Evolutionary conservation across 2,329 filamentous ascomycete genomes (phyloP), one percentile per base, ranked within the genome.

Genomic region (Diaporthe humulicola): DNA sequence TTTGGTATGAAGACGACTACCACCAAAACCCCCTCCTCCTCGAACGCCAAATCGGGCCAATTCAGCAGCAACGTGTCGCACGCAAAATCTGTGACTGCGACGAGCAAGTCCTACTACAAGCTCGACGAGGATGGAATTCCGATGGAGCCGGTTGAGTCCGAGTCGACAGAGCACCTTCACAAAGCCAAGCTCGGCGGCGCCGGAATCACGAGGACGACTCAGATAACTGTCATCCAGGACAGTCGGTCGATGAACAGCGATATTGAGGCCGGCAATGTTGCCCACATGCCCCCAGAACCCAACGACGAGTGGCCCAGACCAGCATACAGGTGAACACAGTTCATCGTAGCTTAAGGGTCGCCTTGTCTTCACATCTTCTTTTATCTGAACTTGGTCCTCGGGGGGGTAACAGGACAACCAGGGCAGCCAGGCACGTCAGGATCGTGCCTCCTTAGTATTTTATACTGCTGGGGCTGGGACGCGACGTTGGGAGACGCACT

Each of bases 1-100:
- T 75, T 79, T 1, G 79, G 79, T 45, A 75, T 78, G 70, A 77
- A 42, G 33, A 70, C 42, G 28, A 45, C 42, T 22, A 67, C 61
- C 42, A 66, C 45, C 25, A 48, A 48, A 30, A n/a, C 17, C 4
- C n/a, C 36, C 30, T 50, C 17, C 4, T 17, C 36, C 30, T 50
- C 57, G 42, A 64, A 40, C 28, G 30, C 38, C 40, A 60, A 57
- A 7, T 52, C 38, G n/a, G 54, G 40, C 14, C 36, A 58, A 4
- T 42, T 54, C n/a, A 42, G 36, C 57, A 40, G 40, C 69, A 57
- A 33, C 30, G 15, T 61, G 6, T 67, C 61, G 5, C 61, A 67
- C 28, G 22, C 10, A 25, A 67, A 67, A 19, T 67, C 61, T 25
- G 61, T 15, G 6, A 36, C 61, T 25, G 28, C 19, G 38, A 72